phyloP scores from a whole-genome alignment of 2,329 filamentous ascomycete genomes.

The Epichloe elymi region DNA sequence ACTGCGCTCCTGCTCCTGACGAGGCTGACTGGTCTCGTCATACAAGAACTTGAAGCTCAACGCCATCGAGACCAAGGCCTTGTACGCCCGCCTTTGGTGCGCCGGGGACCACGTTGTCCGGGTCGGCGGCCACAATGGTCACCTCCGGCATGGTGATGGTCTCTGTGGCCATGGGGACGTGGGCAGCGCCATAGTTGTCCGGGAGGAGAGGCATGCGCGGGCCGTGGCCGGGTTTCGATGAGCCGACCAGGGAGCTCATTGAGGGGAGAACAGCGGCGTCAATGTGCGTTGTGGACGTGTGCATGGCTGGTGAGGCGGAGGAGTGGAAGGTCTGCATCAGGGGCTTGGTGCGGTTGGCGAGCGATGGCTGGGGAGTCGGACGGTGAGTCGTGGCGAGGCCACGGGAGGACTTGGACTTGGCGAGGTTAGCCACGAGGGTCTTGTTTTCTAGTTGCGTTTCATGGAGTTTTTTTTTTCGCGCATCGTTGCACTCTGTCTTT shows the following conservation, averaged over 20 bases:
- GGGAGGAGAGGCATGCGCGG: constrained; percentile 47
- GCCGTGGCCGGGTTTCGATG: constrained; percentile 21
- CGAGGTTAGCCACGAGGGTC: neutral
- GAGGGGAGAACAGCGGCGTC: constrained; percentile 42
- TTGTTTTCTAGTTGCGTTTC: neutral
- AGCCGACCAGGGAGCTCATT: constrained; percentile 19
- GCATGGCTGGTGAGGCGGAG: constrained; percentile 31
- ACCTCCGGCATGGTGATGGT: constrained; percentile 32
- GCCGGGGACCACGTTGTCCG: constrained; percentile 36
- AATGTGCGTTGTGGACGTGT: constrained; percentile 27
- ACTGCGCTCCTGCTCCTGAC: constrained; percentile 19
- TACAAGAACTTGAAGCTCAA: constrained; percentile 44
- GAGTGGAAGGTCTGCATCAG: constrained; percentile 52
- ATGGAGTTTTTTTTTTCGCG: too few relatives aligned
- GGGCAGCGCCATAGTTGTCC: constrained; percentile 38
- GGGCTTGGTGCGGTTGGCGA: constrained; percentile 34
- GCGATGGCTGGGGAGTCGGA: constrained; percentile 31
- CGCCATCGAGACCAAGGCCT: constrained; percentile 41
- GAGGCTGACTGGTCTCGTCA: constrained; percentile 14
- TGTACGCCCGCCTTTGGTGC: constrained; percentile 44
- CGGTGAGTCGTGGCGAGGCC: constrained; percentile 34
- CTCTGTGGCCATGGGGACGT: constrained; percentile 29
- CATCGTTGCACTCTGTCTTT: neutral
- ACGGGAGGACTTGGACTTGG: constrained; percentile 19
- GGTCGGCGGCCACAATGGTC: constrained; percentile 43